Evolutionary conservation across 2,329 filamentous ascomycete species (phyloP), one percentile per base, ranked within the genome.

Genomic region (Trichoderma sp.): DNA sequence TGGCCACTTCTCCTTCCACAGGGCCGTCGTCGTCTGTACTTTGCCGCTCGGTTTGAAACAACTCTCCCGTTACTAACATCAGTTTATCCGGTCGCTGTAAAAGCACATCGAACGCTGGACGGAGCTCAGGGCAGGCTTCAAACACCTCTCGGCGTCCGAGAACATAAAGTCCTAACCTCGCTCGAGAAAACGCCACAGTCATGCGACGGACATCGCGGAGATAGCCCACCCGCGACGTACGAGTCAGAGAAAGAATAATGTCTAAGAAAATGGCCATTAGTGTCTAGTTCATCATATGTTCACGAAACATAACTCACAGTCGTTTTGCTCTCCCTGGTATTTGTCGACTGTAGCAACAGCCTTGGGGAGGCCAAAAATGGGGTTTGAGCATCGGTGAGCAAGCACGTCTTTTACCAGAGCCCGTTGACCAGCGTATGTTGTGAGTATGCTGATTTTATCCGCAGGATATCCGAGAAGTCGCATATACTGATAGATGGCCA

Each of bases 251-350:
- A 67, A 99, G 87, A 73, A 99, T 97, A 72, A 99, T 89, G 75
- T 97, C 92, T 95, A 68, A 13, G 37, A 37, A 12, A 34, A 17
- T 42, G 2, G 5, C 10, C n/a, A n/a, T 19, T 67, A 37, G 68
- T 77, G 68, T 78, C 74, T 67, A 22, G 17, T 67, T n/a, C 4
- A 12, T 7, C 9, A 2, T n/a, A 22, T 9, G 15, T 25, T 10
- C 1, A n/a, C 27, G 13, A 4, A 17, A 17, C 27, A 25, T 27
- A 22, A 88, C 91, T 85, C 85, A 95, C 92, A 98, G 76, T 99
- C 95, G 79, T 99, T 99, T 80, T 99, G 95, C 83, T 99, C 95
- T 77, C 95, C 96, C 82, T 99, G 95, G 76, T 98, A 99, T 78
- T 97, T 97, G 82, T 99, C 95, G 70, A 99, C 94, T 5, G 96